A percentile compares a stretch with the other conserved stretches of the same genome.
These are phyloP conservation scores for Abortiporus biennis DNA, from an alignment of 1,284 basidiomycete species.

Conservation along the genomic window DNA sequence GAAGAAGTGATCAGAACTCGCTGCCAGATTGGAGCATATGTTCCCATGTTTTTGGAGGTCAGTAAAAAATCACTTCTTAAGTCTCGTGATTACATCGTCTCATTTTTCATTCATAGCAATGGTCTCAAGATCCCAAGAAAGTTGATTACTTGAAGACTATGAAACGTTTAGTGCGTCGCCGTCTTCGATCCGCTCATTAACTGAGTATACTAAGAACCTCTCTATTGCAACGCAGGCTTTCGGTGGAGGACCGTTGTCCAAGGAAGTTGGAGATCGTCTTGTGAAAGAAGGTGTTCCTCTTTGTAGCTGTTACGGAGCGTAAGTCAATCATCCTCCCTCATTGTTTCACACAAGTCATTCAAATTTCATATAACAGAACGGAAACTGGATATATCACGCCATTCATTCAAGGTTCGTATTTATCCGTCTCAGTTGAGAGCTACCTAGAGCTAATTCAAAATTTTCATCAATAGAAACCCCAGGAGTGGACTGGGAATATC, in stretches of 20 bases:
- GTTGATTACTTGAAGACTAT: conserved; percentile 7
- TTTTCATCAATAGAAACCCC: no score
- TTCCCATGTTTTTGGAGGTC: conserved; percentile 11
- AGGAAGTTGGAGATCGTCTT: conserved; percentile 13
- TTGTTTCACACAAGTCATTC: background rate
- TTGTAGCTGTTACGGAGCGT: conserved; percentile 13
- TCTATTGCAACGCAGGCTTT: conserved; percentile 12
- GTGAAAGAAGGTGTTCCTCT: conserved; percentile 10
- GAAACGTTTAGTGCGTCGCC: conserved; percentile 12
- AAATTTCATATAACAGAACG: background rate
- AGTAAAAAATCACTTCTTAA: no score
- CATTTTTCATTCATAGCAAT: conserved; percentile 2
- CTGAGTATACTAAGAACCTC: background rate
- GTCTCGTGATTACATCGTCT: background rate
- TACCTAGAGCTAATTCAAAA: no score
- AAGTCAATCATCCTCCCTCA: background rate
- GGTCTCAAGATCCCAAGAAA: conserved; percentile 5
- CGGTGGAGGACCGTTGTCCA: conserved; percentile 16
- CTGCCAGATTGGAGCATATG: conserved; percentile 4
- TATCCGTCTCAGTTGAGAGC: background rate
- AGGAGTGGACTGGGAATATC: conserved; percentile 15
- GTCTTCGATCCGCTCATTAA: background rate
- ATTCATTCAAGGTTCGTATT: conserved; percentile 3
- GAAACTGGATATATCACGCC: conserved; percentile 1
- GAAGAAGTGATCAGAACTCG: conserved; percentile 1